Evolutionary conservation across 352 stramenopile genomes (phyloP), one percentile per base, ranked within the genome.

Genomic region (Pythium aphanidermatum): DNA sequence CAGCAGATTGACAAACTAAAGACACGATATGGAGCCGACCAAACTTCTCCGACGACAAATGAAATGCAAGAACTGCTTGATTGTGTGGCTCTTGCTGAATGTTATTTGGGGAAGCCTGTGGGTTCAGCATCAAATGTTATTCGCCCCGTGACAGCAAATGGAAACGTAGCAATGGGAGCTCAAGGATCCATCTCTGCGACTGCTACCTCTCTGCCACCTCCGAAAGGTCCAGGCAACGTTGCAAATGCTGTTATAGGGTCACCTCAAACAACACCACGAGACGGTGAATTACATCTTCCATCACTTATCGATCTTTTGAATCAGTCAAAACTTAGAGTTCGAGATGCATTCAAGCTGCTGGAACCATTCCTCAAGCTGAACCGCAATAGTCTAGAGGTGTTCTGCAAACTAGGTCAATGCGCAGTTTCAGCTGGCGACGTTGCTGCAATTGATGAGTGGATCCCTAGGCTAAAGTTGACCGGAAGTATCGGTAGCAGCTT

Each of bases 401-500:
- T 62, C 10, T 62, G 53, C 25, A 62, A 62, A 28, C 21, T 62
- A 9, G 51, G 46, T n/a, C 39, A 49, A 9, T 46, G 44, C 14
- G 50, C 41, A 5, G 25, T 60, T 5, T 29, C 51, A 10, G 19
- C 31, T 2, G 46, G 46, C 1, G 57, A 60, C 5, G 50, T 60
- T 16, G 21, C 24, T 3, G 29, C 16, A 5, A 17, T 58, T 4
- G 46, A 65, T 19, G 45, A 65, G 28, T 58, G 43, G 42, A 30
- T 60, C 10, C 19, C 26, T 14, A 17, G 31, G 3, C n/a, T 76
- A n/a, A 86, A 83, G 33, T 34, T 86, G 2, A 27, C 42, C 6
- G 70, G 72, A 3, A 48, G 32, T 4, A 50, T 67, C 10, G 77
- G 72, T 40, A 51, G 45, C 5, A 44, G 63, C 8, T 83, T 83